Conservation (phyloP, 1,284 basidiomycete species). For the Peniophora sp. region DNA sequence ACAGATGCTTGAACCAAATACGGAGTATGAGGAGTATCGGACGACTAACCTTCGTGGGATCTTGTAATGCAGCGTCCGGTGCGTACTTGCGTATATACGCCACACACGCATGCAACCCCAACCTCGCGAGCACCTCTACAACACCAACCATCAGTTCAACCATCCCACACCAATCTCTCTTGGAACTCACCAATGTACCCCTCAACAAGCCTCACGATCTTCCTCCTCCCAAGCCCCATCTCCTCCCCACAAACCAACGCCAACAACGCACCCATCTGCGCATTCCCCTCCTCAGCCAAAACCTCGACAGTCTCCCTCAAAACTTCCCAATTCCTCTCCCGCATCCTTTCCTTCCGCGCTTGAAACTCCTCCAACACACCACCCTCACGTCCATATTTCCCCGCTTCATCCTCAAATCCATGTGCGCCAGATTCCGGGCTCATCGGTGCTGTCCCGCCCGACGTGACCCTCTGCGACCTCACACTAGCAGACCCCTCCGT, state of each 20-base stretch:
- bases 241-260: slow-evolving; percentile 51
- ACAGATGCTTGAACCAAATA: not conserved
- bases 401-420: no score
- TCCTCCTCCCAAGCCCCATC: slow-evolving; percentile 34
- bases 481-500: not conserved
- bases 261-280: slow-evolving; percentile 71
- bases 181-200: slow-evolving; percentile 53
- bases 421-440: no score
- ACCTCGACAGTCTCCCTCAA: slow-evolving; percentile 49
- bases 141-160: not conserved
- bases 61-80: slow-evolving; percentile 38
- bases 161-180: not conserved
- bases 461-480: slow-evolving; percentile 1
- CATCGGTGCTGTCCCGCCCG: not conserved
- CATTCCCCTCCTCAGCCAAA: slow-evolving; percentile 62
- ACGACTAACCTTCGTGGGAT: slow-evolving; percentile 41
- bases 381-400: no score
- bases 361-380: slow-evolving; percentile 12
- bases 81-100: slow-evolving; percentile 67
- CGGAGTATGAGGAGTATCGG: no score
- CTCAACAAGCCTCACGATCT: slow-evolving; percentile 51
- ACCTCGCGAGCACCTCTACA: slow-evolving; percentile 52
- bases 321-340: slow-evolving; percentile 44
- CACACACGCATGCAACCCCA: slow-evolving; percentile 52
- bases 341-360: slow-evolving; percentile 1